Evolutionary conservation across 176 grass and related monocot genomes (phyloP).

Genomic region (Thalia dealbata): DNA sequence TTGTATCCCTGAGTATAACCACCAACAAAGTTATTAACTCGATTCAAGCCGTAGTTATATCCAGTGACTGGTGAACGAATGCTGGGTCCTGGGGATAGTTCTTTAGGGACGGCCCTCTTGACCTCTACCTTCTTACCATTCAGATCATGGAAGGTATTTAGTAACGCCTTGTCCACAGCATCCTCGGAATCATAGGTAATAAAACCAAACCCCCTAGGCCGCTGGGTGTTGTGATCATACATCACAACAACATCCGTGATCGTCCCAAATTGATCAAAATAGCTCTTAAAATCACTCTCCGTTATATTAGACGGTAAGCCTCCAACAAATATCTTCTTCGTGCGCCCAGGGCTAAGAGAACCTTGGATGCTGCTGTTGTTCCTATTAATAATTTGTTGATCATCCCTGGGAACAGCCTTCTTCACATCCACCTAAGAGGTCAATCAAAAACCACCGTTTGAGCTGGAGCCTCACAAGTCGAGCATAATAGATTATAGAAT

Average conservation of each 20-base stretch:
- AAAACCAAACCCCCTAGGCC: constrained; percentile 95
- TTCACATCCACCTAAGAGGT: constrained; percentile 75
- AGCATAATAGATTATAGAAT: background rate
- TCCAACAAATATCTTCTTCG: constrained; percentile 95
- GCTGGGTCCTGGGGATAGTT: constrained; percentile 76
- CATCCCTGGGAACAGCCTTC: constrained; percentile 89
- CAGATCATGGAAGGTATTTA: constrained; percentile 87
- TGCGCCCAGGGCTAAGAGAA: constrained; percentile 55
- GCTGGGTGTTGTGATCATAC: constrained; percentile 95
- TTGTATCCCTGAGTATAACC: constrained; percentile 55
- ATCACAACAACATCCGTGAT: constrained; percentile 94
- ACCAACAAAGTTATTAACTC: constrained; percentile 67
- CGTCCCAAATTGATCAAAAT: constrained; percentile 88
- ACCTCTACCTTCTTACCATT: constrained; percentile 97
- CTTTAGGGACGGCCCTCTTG: constrained; percentile 92
- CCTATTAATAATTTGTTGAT: constrained; percentile 62
- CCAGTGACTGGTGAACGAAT: constrained; percentile 46
- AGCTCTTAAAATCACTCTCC: constrained; percentile 78
- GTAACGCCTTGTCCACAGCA: constrained; percentile 66
- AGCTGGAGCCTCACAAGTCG: background rate
- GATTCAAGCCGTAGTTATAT: constrained; percentile 49
- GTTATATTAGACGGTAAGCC: constrained; percentile 79
- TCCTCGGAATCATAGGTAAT: constrained; percentile 94
- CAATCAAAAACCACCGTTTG: constrained; percentile 15
- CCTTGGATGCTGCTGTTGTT: constrained; percentile 54